These are phyloP conservation scores for Sphaceloma murrayae DNA, from an alignment of 2,329 filamentous ascomycete genomes.

Conservation along the genomic window DNA sequence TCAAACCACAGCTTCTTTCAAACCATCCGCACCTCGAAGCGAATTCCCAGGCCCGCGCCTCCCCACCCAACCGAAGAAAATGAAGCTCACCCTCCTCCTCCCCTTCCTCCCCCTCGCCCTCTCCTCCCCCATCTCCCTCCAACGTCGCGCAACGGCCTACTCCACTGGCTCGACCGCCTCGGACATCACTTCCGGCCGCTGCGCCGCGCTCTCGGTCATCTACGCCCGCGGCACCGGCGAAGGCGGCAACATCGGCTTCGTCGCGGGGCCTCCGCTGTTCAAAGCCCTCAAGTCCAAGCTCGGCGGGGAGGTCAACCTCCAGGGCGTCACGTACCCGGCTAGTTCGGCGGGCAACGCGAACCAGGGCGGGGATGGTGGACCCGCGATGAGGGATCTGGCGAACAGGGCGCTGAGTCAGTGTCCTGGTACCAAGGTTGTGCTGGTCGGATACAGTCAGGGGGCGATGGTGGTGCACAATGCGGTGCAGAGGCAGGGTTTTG, in stretches of 20 bases:
- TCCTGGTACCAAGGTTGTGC: conserved; percentile 16
- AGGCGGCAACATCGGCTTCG: conserved; percentile 37
- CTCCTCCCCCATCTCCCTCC: conserved; percentile 2
- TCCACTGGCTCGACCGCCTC: conserved; percentile 17
- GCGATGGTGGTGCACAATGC: conserved; percentile 16
- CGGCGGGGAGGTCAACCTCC: conserved; percentile 12
- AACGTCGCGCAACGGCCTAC: conserved; percentile 4
- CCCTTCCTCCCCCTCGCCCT: conserved; percentile 5
- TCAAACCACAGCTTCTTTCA: background rate
- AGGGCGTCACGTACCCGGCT: conserved; percentile 18
- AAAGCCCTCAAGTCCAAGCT: conserved; percentile 18
- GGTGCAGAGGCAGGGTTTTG: conserved; percentile 1
- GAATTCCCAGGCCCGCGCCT: background rate
- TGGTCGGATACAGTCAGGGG: conserved; percentile 16
- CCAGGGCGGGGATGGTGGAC: conserved; percentile 15
- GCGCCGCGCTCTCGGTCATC: conserved; percentile 43
- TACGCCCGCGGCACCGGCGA: conserved; percentile 50
- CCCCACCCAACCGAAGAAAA: background rate
- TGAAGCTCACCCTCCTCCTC: background rate
- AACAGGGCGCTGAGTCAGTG: conserved; percentile 16
- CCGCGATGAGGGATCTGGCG: conserved; percentile 16
- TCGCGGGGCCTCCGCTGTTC: conserved; percentile 19
- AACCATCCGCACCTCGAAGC: background rate
- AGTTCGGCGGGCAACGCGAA: conserved; percentile 9
- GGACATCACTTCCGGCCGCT: conserved; percentile 24